Evolutionary conservation across 345 rosid genomes (phyloP).

Genomic region (Abelmoschus esculentus): DNA sequence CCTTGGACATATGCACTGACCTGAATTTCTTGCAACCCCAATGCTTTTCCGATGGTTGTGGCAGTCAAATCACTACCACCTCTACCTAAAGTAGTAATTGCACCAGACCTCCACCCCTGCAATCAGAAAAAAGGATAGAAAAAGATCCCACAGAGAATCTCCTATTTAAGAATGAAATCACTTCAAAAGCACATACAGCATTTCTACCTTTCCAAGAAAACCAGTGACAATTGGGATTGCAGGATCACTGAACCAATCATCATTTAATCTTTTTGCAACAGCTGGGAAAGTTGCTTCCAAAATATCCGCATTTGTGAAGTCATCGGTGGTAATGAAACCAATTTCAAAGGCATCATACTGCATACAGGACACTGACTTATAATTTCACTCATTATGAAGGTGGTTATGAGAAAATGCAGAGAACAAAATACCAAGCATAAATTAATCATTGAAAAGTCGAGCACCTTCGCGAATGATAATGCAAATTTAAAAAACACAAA

Average conservation of each 20-base stretch:
- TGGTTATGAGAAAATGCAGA: neutral
- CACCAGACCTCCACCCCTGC: constrained; percentile 91
- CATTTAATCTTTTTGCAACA: constrained; percentile 76
- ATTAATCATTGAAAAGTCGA: neutral
- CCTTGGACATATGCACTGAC: constrained; percentile 26
- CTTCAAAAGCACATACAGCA: constrained; percentile 10
- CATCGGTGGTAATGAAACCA: constrained; percentile 94
- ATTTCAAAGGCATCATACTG: constrained; percentile 97
- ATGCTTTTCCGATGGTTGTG: constrained; percentile 91
- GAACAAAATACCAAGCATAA: neutral
- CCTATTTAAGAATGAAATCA: constrained; percentile 1
- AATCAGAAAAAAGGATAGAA: constrained; percentile 4
- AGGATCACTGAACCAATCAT: constrained; percentile 71
- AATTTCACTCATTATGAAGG: neutral
- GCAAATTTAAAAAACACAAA: neutral
- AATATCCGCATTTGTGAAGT: constrained; percentile 94
- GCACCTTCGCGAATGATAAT: neutral
- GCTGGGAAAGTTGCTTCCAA: constrained; percentile 97
- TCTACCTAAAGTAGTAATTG: constrained; percentile 86
- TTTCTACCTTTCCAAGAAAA: constrained; percentile 86
- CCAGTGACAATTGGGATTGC: constrained; percentile 95
- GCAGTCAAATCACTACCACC: constrained; percentile 99
- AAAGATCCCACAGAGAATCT: neutral
- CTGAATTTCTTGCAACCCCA: constrained; percentile 95
- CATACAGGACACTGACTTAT: constrained; percentile 16